Conservation (phyloP, 495 filamentous ascomycete genomes). For the Talaromyces adpressus region DNA sequence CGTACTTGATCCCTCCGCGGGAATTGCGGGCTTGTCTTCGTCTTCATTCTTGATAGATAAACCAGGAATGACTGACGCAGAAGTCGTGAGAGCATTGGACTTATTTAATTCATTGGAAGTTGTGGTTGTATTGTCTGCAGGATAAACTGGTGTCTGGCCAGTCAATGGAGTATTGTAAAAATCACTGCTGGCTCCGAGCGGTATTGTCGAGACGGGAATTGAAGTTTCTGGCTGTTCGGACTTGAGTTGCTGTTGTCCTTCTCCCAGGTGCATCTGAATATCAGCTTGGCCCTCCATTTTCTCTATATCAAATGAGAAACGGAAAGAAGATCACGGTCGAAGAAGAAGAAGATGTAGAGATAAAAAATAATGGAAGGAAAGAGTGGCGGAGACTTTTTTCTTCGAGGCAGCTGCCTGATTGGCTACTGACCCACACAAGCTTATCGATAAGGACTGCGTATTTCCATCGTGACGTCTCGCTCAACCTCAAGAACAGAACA, state of each 20-base stretch:
- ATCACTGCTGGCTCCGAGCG: conserved; percentile 32
- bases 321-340: too few species aligned
- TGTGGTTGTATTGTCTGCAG: background rate
- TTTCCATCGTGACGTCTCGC: background rate
- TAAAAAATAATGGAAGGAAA: background rate
- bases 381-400: conserved; percentile 26
- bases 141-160: conserved; percentile 19
- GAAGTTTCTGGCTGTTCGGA: background rate
- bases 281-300: background rate
- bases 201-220: conserved; percentile 18
- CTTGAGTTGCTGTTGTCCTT: background rate
- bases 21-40: conserved; percentile 1
- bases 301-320: background rate
- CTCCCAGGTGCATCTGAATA: background rate
- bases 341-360: background rate
- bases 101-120: conserved; percentile 9
- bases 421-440: conserved; percentile 18
- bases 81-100: conserved; percentile 8
- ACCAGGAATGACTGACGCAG: conserved; percentile 29
- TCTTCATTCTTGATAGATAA: conserved; percentile 29
- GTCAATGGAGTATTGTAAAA: conserved; percentile 34
- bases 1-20: background rate
- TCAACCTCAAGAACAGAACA: background rate
- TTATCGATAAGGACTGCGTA: conserved; percentile 23
- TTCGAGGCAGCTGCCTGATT: conserved; percentile 25